A percentile compares a stretch with the other conserved stretches of the same genome.
These are phyloP conservation scores for Solanum peruvianum DNA, from an alignment of 257 asterid species.

Conservation along the genomic window DNA sequence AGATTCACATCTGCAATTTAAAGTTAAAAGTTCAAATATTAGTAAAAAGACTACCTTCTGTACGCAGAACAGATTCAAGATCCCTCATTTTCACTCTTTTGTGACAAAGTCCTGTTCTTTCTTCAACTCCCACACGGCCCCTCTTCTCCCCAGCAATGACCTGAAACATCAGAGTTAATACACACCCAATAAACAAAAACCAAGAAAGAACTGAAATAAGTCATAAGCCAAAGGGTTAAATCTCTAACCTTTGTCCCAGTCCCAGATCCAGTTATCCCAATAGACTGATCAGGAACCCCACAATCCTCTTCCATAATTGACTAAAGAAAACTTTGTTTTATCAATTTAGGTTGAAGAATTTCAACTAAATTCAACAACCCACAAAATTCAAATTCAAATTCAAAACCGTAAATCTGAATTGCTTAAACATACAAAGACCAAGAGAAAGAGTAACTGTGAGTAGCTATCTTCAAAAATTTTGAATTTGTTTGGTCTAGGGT, in stretches of 20 bases:
- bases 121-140: conserved; percentile 12
- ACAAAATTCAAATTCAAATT: conserved; percentile 1
- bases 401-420: not conserved
- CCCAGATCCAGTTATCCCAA: conserved; percentile 19
- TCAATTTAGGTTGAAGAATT: not conserved
- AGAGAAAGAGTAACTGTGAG: not conserved
- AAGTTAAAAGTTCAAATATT: not conserved
- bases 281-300: conserved; percentile 1
- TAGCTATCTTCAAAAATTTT: not conserved
- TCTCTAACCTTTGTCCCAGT: conserved; percentile 3
- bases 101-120: conserved; percentile 9
- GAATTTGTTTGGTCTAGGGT: not conserved
- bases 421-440: not conserved
- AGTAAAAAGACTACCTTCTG: conserved; percentile 14
- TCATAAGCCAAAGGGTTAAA: not conserved
- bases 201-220: not conserved
- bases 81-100: conserved; percentile 24
- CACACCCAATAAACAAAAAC: not conserved
- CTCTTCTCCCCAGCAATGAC: conserved; percentile 19
- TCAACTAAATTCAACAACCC: not conserved
- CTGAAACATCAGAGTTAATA: conserved; percentile 6
- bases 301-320: conserved; percentile 7
- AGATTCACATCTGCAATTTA: not conserved
- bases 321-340: not conserved
- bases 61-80: conserved; percentile 21